Evolutionary conservation across 2,329 filamentous ascomycete species (phyloP), one percentile per base, ranked within the genome.

Genomic region (Exophiala bonariae): DNA sequence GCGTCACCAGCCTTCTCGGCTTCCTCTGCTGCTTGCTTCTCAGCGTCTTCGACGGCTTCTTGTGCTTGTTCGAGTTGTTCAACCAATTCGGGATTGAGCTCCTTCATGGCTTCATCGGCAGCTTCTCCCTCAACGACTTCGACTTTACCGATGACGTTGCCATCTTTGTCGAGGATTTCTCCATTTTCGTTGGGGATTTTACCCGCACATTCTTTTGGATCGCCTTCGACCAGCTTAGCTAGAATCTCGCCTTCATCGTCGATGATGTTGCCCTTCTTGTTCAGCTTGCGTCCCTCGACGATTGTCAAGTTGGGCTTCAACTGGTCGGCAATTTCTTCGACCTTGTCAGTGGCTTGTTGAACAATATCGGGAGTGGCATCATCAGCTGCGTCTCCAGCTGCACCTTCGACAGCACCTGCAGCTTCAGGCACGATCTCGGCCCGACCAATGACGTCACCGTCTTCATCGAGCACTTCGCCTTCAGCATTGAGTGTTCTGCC

Each of bases 331-430:
- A 55, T 46, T 9, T 62, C 63, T 33, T 76, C 66, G 9, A 70
- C 63, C 10, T 65, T 64, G 28, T 66, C 66, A 19, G 52, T 19
- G 54, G 77, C 73, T 44, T 76, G 72, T 36, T 76, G 71, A 14
- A 72, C 71, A 48, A 54, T 48, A 32, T 61, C 61, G 5, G 54
- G 49, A 11, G 55, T 53, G 16, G 36, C 58, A 3, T 54, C 58
- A 6, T 55, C 54, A 28, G 43, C 49, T 13, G 42, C 37, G 10
- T 47, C 55, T 13, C 49, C 33, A 26, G 23, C 23, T 26, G 23
- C 23, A 26, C n/a, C n/a, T n/a, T n/a, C n/a, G 13, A 44, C 38
- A 18, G 51, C 54, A n/a, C 51, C 54, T 9, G 43, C 52, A 19
- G 56, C 61, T 41, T 62, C 64, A 33, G 65, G 64, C 20, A 63